Conservation (phyloP, 2,329 filamentous ascomycete genomes). For the Diaporthe velutina region DNA sequence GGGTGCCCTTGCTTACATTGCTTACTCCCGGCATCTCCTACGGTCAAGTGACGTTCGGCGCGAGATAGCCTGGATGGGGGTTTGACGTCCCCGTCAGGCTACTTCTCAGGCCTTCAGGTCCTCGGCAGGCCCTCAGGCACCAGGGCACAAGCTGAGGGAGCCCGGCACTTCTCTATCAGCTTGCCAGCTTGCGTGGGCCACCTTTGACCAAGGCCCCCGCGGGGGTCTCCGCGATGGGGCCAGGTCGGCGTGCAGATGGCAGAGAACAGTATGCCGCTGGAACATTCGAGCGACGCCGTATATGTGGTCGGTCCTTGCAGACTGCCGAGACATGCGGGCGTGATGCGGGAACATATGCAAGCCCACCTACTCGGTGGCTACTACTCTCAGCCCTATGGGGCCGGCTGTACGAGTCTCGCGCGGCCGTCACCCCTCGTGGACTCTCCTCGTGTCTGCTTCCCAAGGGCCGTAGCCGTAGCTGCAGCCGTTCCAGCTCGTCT, state of each 20-base stretch:
- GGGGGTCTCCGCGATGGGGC: slow-evolving; percentile 16
- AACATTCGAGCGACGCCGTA: background rate
- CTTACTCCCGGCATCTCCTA: slow-evolving; percentile 27
- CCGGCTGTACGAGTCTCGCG: slow-evolving; percentile 12
- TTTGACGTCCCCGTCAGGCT: slow-evolving; percentile 19
- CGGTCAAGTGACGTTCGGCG: slow-evolving; percentile 24
- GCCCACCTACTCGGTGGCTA: slow-evolving; percentile 22
- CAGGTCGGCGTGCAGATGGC: background rate
- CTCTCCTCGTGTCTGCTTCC: background rate
- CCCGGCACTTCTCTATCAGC: background rate
- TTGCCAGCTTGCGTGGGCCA: background rate
- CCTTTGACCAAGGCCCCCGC: background rate
- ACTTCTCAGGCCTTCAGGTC: background rate
- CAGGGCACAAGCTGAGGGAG: slow-evolving; percentile 6
- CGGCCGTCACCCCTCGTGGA: background rate
- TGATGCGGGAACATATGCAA: slow-evolving; percentile 33
- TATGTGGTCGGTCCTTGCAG: slow-evolving; percentile 28
- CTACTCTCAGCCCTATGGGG: slow-evolving; percentile 39
- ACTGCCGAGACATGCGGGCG: slow-evolving; percentile 36
- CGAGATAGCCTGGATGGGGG: background rate
- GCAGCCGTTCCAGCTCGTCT: slow-evolving; percentile 13
- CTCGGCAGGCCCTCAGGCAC: slow-evolving; percentile 23
- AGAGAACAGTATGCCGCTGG: background rate
- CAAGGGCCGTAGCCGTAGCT: background rate
- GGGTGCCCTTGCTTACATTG: slow-evolving; percentile 18